phyloP scores from a whole-genome alignment of 2,329 filamentous ascomycete species.

The Aspergillus pseudotamarii region DNA sequence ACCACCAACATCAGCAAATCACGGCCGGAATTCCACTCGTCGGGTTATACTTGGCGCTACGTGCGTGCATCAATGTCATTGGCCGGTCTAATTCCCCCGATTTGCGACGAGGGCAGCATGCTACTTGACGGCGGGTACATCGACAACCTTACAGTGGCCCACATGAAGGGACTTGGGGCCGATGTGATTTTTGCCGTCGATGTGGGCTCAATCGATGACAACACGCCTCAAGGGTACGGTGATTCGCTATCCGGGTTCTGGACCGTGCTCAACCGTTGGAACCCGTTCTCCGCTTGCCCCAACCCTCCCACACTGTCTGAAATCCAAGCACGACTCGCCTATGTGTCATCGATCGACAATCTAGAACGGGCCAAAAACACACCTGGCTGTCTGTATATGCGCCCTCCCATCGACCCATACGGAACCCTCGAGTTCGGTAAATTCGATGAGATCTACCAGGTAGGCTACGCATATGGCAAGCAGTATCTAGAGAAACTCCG shows the following conservation, averaged over 20 bases:
- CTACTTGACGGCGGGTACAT: slow-evolving; percentile 94
- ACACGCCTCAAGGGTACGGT: slow-evolving; percentile 88
- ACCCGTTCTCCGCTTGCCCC: slow-evolving; percentile 83
- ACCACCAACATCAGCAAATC: slow-evolving; percentile 98
- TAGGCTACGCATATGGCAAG: slow-evolving; percentile 85
- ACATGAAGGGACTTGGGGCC: slow-evolving; percentile 93
- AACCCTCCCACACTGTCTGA: slow-evolving; percentile 95
- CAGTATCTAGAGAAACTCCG: slow-evolving; percentile 76
- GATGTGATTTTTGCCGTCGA: slow-evolving; percentile 96
- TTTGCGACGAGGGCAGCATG: slow-evolving; percentile 97
- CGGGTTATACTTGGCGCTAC: slow-evolving; percentile 96
- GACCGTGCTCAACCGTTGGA: slow-evolving; percentile 95
- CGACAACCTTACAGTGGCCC: slow-evolving; percentile 93
- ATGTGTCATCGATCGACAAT: slow-evolving; percentile 92
- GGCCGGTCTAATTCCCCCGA: slow-evolving; percentile 84
- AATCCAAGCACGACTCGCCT: slow-evolving; percentile 92
- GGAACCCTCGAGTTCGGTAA: slow-evolving; percentile 95
- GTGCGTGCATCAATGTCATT: slow-evolving; percentile 96
- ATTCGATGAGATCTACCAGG: slow-evolving; percentile 93
- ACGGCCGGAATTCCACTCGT: slow-evolving; percentile 88
- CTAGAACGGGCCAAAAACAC: slow-evolving; percentile 90
- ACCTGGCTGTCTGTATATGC: slow-evolving; percentile 92
- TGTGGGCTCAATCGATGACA: slow-evolving; percentile 88
- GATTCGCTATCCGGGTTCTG: slow-evolving; percentile 94
- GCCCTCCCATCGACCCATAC: slow-evolving; percentile 89